phyloP scores from a whole-genome alignment of 441 rosid genomes.

The Eutrema salsugineum region DNA sequence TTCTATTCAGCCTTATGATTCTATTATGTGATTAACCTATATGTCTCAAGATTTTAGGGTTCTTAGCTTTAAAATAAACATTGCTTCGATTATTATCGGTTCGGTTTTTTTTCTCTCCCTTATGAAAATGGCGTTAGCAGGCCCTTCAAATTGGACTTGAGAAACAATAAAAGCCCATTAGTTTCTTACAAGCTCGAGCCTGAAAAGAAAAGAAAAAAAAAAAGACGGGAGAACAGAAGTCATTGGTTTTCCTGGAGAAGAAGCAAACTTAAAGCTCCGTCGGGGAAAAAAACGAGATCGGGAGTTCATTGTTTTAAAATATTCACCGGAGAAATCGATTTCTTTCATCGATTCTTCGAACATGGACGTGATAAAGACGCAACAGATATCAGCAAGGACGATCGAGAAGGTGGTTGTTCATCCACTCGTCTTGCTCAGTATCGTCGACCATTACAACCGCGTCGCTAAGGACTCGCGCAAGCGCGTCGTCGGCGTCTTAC shows the following conservation, averaged over 20 bases:
- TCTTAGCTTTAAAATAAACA: background rate
- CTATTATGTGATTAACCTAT: no score
- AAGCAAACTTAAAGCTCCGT: conserved; percentile 36
- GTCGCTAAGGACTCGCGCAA: conserved; percentile 85
- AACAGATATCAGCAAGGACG: conserved; percentile 64
- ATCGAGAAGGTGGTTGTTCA: conserved; percentile 88
- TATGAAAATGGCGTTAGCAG: background rate
- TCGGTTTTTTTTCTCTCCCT: background rate
- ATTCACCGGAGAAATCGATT: background rate
- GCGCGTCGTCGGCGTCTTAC: conserved; percentile 82
- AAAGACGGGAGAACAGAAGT: background rate
- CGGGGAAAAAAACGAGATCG: conserved; percentile 20
- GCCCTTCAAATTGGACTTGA: background rate
- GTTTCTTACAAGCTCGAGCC: background rate
- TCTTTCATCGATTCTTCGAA: background rate
- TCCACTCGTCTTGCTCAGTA: conserved; percentile 83
- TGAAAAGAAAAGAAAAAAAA: background rate
- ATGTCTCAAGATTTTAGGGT: no score
- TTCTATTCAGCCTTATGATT: no score
- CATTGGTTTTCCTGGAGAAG: conserved; percentile 44
- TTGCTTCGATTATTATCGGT: background rate
- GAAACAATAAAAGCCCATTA: conserved; percentile 1
- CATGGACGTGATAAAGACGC: conserved; percentile 87
- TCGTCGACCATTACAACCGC: conserved; percentile 87
- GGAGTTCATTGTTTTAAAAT: background rate